Percentiles rank a stretch among this genome's conserved stretches.
phyloP scores from a whole-genome alignment of 345 rosid genomes.

The Salix dunnii region DNA sequence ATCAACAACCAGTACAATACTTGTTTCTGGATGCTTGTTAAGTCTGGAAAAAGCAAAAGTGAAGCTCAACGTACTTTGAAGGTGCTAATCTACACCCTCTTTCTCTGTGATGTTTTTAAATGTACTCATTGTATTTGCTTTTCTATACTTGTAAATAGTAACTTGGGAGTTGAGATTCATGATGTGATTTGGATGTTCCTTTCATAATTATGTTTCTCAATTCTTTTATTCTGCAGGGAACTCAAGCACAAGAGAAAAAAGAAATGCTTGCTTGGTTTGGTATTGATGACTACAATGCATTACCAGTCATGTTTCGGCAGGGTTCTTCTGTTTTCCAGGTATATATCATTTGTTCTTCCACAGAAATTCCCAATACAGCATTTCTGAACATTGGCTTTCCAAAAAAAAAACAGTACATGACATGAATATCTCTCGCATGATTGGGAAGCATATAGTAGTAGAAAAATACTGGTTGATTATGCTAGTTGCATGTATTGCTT shows the following conservation, averaged over 20 bases:
- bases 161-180: background rate
- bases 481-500: too few species aligned
- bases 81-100: constrained; percentile 33
- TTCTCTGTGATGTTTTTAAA: background rate
- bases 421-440: too few species aligned
- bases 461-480: too few species aligned
- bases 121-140: background rate
- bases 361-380: background rate
- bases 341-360: constrained; percentile 25
- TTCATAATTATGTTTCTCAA: background rate
- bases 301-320: constrained; percentile 61
- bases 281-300: constrained; percentile 49
- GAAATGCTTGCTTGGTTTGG: constrained; percentile 62
- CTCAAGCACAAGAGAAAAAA: constrained; percentile 76
- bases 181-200: background rate
- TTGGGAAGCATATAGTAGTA: too few species aligned
- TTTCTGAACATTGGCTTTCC: background rate
- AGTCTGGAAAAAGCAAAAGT: constrained; percentile 71
- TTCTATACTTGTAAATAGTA: background rate
- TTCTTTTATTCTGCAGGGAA: constrained; percentile 48
- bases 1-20: constrained; percentile 93
- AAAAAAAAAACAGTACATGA: background rate
- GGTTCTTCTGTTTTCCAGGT: constrained; percentile 66
- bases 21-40: constrained; percentile 92
- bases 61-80: constrained; percentile 69